Conservation (phyloP, 345 rosid species). For the Syzygium aqueum region DNA sequence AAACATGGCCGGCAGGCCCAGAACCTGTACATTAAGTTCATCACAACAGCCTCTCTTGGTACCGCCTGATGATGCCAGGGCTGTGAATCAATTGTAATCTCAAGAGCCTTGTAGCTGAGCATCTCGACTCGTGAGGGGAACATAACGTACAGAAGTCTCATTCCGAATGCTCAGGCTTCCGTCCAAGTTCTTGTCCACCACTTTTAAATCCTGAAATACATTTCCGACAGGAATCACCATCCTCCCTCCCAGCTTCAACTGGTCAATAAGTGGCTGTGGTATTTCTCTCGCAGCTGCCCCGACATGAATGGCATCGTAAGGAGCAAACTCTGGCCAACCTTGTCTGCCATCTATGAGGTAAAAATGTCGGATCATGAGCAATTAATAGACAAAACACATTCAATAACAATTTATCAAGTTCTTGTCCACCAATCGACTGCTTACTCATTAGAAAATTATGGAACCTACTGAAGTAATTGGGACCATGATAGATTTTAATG, state of each 20-base stretch:
- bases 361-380: not conserved
- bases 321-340: slow-evolving; percentile 85
- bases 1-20: not conserved
- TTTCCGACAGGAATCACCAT: slow-evolving; percentile 97
- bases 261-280: slow-evolving; percentile 79
- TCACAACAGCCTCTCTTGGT: not conserved
- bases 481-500: not conserved
- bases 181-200: slow-evolving; percentile 65
- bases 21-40: not conserved
- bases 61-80: not conserved
- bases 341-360: slow-evolving; percentile 64
- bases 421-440: not conserved
- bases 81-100: not conserved
- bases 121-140: slow-evolving; percentile 85
- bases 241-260: slow-evolving; percentile 92
- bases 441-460: not conserved
- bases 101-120: slow-evolving; percentile 43
- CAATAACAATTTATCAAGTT: not conserved
- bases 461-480: not conserved
- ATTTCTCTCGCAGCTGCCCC: slow-evolving; percentile 96
- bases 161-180: slow-evolving; percentile 55
- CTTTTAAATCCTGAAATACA: slow-evolving; percentile 70
- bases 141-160: slow-evolving; percentile 83
- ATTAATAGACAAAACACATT: not conserved
- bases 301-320: slow-evolving; percentile 91